Conservation (phyloP, 495 filamentous ascomycete species). For the Usnea hakonensis region DNA sequence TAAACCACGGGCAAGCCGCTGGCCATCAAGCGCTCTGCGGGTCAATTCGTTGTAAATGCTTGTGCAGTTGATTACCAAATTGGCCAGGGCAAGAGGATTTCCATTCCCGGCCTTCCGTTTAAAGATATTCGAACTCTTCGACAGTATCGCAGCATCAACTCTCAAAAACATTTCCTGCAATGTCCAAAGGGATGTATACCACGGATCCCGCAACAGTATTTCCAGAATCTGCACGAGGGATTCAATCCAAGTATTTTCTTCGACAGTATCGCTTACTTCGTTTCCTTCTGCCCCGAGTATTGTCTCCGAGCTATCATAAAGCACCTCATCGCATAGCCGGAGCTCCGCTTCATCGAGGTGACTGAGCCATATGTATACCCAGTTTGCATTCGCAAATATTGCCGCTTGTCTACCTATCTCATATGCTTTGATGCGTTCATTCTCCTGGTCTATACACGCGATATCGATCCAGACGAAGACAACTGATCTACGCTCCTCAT, state of each 20-base stretch:
- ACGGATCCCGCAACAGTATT: background rate
- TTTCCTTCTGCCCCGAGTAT: background rate
- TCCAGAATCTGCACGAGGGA: background rate
- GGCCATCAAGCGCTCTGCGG: background rate
- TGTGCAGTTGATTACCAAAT: background rate
- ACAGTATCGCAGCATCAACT: background rate
- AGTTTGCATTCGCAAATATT: background rate
- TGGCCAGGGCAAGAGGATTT: background rate
- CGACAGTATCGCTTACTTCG: background rate
- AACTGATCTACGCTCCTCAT: background rate
- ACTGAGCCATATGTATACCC: background rate
- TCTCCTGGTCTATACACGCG: slow-evolving; percentile 10
- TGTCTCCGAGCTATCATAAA: background rate
- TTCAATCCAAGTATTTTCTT: background rate
- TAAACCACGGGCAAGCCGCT: background rate
- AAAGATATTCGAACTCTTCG: background rate
- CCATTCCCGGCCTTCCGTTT: background rate
- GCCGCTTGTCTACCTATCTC: slow-evolving; percentile 9
- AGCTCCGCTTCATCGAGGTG: background rate
- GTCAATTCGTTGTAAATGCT: background rate
- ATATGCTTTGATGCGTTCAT: background rate
- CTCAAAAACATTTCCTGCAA: background rate
- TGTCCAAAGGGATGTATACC: background rate
- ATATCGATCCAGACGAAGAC: slow-evolving; percentile 9
- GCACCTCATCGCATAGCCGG: background rate